phyloP scores from a whole-genome alignment of 768 basidiomycete genomes.

The Lactarius evosmus region DNA sequence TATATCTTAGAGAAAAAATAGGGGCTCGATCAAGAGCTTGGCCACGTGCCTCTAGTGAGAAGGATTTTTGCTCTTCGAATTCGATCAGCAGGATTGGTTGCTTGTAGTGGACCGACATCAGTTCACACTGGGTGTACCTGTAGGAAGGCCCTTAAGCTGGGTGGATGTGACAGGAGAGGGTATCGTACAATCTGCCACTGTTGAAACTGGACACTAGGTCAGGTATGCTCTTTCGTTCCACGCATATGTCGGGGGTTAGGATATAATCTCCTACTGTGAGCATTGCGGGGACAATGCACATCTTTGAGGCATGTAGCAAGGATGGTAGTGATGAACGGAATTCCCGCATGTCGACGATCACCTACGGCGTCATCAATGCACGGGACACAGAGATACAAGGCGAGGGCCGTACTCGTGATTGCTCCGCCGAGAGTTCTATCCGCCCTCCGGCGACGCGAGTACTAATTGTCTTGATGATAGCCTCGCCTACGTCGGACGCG shows the following conservation, averaged over 20 bases:
- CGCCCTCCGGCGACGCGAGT: slow-evolving; percentile 84
- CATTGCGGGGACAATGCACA: slow-evolving; percentile 86
- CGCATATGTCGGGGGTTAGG: slow-evolving; percentile 89
- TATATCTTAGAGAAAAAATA: not conserved
- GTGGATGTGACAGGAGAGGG: not conserved
- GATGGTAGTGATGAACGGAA: slow-evolving; percentile 92
- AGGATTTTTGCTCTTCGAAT: slow-evolving; percentile 96
- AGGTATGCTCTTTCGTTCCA: slow-evolving; percentile 92
- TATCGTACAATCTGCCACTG: slow-evolving; percentile 81
- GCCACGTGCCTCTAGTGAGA: slow-evolving; percentile 73
- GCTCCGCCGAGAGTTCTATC: slow-evolving; percentile 59
- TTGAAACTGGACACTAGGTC: slow-evolving; percentile 94
- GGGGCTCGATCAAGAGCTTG: not conserved
- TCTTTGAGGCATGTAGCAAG: slow-evolving; percentile 74
- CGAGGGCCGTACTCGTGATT: slow-evolving; percentile 50
- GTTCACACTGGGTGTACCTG: slow-evolving; percentile 95
- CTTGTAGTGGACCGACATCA: slow-evolving; percentile 96
- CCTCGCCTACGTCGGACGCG: slow-evolving; percentile 43
- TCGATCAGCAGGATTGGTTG: slow-evolving; percentile 91
- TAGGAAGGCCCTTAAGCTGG: not conserved
- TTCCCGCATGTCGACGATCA: slow-evolving; percentile 96
- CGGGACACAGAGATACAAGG: not conserved
- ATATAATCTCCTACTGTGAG: slow-evolving; percentile 96
- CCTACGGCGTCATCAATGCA: slow-evolving; percentile 42
- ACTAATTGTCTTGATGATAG: slow-evolving; percentile 76